Evolutionary conservation across 163 green algal genomes (phyloP).

Genomic region (Coccomyxa subellipsoidea): DNA sequence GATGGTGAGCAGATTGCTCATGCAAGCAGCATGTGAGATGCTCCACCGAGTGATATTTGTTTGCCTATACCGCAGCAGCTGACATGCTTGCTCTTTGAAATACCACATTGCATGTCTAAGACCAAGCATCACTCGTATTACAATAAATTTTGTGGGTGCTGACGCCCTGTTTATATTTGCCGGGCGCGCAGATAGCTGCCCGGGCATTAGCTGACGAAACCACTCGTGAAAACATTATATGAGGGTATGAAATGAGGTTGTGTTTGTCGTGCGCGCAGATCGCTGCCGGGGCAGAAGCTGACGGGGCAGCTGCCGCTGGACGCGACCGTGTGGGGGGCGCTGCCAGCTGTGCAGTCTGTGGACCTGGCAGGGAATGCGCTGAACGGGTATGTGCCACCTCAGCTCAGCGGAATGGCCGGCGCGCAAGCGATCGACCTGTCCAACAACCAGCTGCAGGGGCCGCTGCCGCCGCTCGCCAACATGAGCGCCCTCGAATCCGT

Average conservation of each 20-base stretch:
- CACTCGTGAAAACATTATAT: too few species aligned
- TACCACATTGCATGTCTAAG: too few species aligned
- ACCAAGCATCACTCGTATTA: too few species aligned
- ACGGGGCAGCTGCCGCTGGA: constrained; percentile 10
- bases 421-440: constrained; percentile 6
- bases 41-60: too few species aligned
- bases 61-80: too few species aligned
- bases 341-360: constrained; percentile 11
- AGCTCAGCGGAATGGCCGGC: neutral
- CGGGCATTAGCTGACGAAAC: too few species aligned
- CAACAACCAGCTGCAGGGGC: constrained; percentile 22
- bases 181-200: too few species aligned
- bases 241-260: neutral
- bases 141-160: too few species aligned
- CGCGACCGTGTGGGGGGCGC: neutral
- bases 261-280: neutral
- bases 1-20: too few species aligned
- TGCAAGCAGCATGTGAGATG: too few species aligned
- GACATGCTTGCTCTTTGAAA: too few species aligned
- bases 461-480: neutral
- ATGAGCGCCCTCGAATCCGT: neutral
- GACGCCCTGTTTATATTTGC: too few species aligned
- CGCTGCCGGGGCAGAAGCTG: neutral
- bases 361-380: constrained; percentile 15
- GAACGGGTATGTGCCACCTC: constrained; percentile 16